Evolutionary conservation across 2,329 filamentous ascomycete species (phyloP).

Genomic region (Ciborinia camelliae): DNA sequence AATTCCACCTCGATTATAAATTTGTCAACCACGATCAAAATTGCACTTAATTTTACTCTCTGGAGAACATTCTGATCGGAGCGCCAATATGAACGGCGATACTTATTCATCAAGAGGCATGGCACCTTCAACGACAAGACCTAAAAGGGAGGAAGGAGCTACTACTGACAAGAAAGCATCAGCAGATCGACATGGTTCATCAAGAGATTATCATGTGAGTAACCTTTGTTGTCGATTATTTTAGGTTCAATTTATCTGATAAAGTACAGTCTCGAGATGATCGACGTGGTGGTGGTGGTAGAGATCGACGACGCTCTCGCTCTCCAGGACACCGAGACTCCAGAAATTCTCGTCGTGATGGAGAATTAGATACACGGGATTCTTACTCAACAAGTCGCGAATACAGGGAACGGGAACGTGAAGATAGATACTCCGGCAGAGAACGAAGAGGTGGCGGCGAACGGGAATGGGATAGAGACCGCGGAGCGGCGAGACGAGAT

Average conservation of each 20-base stretch:
- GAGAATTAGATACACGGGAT: constrained; percentile 57
- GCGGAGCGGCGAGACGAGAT: constrained; percentile 57
- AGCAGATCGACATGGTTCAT: constrained; percentile 48
- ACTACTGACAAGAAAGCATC: constrained; percentile 38
- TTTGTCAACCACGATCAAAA: constrained; percentile 14
- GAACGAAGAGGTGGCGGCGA: constrained; percentile 61
- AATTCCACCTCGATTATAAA: constrained; percentile 8
- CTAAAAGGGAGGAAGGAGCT: constrained; percentile 30
- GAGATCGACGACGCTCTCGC: constrained; percentile 68
- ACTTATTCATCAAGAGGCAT: constrained; percentile 75
- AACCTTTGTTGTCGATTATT: constrained; percentile 7
- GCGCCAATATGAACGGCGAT: constrained; percentile 74
- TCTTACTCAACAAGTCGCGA: constrained; percentile 90
- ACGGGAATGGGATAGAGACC: constrained; percentile 74
- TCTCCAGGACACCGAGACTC: constrained; percentile 74
- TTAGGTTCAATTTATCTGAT: constrained; percentile 29
- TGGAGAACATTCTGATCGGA: background rate
- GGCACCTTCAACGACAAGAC: constrained; percentile 34
- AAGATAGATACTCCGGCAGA: constrained; percentile 80
- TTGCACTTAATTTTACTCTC: background rate
- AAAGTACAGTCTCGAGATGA: constrained; percentile 39
- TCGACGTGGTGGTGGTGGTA: constrained; percentile 40
- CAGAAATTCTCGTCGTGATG: constrained; percentile 65
- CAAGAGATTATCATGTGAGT: constrained; percentile 53
- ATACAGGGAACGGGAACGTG: constrained; percentile 88